Evolutionary conservation across 495 filamentous ascomycete species (phyloP), one percentile per base, ranked within the genome.

Genomic region (Thozetella sp.): DNA sequence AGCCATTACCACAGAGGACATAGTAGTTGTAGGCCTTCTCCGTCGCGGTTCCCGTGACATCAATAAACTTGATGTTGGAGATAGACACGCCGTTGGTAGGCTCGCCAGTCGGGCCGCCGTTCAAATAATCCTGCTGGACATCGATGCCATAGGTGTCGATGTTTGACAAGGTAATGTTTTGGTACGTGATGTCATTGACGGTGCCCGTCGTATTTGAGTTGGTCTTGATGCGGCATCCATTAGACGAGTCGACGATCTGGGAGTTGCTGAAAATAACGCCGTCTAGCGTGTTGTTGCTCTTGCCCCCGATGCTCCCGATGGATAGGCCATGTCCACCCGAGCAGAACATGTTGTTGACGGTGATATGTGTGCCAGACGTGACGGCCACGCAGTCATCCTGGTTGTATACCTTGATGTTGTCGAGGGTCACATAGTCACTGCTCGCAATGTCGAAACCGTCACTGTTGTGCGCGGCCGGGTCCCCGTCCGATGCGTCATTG

Each of bases 91-190:
- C 79, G 53, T 77, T 81, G 17, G 71, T 75, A 0, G 79, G 78
- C 1, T 57, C 61, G 23, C 78, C 79, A 3, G 76, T 79, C 12
- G 78, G 66, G 11, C 80, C 77, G 3, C 77, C 79, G 55, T 81
- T 82, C n/a, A 75, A 61, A 56, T 81, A 82, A 60, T 81, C 77
- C 66, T 82, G 74, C 64, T 80, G 73, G 27, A 82, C 62, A 43
- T 74, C 79, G 56, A 79, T 80, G 17, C 78, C 80, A 59, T 82
- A 82, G 63, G 65, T 71, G 11, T 67, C 59, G 61, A 82, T 80
- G 34, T 74, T 71, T 17, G 59, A 61, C 23, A 80, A 45, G 4
- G 63, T 68, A 58, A 79, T 82, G 59, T 79, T 75, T 59, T 65
- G 59, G 66, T 76, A 82, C n/a, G 67, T 72, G 50, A 80, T 71